Percentiles rank a stretch among this genome's conserved stretches.
Evolutionary conservation across 2,329 filamentous ascomycete genomes (phyloP).

Genomic region (Ciborinia camelliae): DNA sequence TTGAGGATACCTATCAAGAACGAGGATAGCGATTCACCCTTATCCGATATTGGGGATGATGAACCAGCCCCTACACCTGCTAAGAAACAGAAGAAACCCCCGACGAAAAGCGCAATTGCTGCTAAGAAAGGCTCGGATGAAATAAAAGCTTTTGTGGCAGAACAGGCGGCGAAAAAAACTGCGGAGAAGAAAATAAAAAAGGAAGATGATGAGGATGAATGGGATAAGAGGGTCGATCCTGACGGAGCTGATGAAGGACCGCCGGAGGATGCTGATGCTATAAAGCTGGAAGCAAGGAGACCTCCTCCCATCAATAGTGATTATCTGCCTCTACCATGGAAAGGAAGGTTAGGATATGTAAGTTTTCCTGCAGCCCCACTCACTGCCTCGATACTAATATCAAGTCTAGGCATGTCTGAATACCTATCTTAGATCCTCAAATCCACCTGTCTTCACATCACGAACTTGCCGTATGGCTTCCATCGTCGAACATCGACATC

Average conservation of each 20-base stretch:
- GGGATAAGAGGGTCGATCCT: constrained; percentile 32
- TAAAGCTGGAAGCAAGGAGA: constrained; percentile 35
- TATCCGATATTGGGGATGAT: constrained; percentile 24
- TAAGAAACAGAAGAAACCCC: constrained; percentile 33
- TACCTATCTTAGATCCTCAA: constrained; percentile 80
- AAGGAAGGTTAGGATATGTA: constrained; percentile 84
- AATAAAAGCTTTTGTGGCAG: constrained; percentile 36
- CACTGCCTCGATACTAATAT: constrained; percentile 12
- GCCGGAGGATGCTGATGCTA: constrained; percentile 32
- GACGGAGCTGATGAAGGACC: constrained; percentile 33
- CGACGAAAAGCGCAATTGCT: constrained; percentile 35
- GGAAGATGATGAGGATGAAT: constrained; percentile 31
- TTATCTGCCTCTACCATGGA: constrained; percentile 84
- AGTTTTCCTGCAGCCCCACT: constrained; percentile 35
- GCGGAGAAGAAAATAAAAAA: constrained; percentile 31
- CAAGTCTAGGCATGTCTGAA: constrained; percentile 72
- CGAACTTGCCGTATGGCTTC: constrained; percentile 88
- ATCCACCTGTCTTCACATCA: constrained; percentile 83
- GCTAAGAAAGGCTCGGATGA: constrained; percentile 37
- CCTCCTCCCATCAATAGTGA: constrained; percentile 78
- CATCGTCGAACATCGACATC: constrained; percentile 84
- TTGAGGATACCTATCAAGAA: constrained; percentile 19
- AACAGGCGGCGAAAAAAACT: constrained; percentile 35
- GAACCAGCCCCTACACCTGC: constrained; percentile 16
- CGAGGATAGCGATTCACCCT: constrained; percentile 27